Evolutionary conservation across 768 basidiomycete species (phyloP).

Genomic region (Termitomyces sp.): DNA sequence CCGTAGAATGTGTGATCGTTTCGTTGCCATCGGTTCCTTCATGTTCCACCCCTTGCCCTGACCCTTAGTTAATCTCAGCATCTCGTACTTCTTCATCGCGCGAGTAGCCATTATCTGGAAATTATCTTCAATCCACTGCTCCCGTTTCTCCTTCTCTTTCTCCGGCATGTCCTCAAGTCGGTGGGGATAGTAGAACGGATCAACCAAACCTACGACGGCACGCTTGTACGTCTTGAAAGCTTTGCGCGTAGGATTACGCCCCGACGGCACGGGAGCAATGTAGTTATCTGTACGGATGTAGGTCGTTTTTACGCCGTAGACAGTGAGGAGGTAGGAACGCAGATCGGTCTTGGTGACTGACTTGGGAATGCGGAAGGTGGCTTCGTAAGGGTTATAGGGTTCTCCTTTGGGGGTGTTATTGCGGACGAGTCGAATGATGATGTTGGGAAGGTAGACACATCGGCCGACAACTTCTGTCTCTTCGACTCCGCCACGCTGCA

Average conservation of each 20-base stretch:
- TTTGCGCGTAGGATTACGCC: slow-evolving; percentile 29
- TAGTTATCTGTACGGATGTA: slow-evolving; percentile 97
- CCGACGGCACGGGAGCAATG: slow-evolving; percentile 49
- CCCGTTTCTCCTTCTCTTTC: slow-evolving; percentile 51
- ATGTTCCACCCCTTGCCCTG: slow-evolving; percentile 42
- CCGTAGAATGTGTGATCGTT: slow-evolving; percentile 44
- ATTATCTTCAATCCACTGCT: slow-evolving; percentile 62
- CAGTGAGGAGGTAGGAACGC: slow-evolving; percentile 76
- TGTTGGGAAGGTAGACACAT: slow-evolving; percentile 87
- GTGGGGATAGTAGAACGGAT: slow-evolving; percentile 92
- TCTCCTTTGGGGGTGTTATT: slow-evolving; percentile 76
- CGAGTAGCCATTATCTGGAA: slow-evolving; percentile 48
- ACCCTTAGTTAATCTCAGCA: slow-evolving; percentile 37
- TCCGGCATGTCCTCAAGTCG: slow-evolving; percentile 73
- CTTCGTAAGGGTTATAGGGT: slow-evolving; percentile 92
- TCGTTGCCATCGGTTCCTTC: slow-evolving; percentile 41
- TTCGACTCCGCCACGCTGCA: slow-evolving; percentile 34
- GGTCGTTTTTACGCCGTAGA: slow-evolving; percentile 88
- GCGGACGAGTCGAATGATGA: slow-evolving; percentile 77
- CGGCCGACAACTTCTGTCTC: slow-evolving; percentile 68
- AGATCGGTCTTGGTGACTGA: slow-evolving; percentile 92
- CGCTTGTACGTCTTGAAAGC: slow-evolving; percentile 77
- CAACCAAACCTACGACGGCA: slow-evolving; percentile 85
- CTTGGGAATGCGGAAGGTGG: slow-evolving; percentile 90
- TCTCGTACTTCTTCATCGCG: slow-evolving; percentile 35